Evolutionary conservation across 1,139 yeast genomes (phyloP).

Genomic region (Zygosaccharomyces pseudobailii): DNA sequence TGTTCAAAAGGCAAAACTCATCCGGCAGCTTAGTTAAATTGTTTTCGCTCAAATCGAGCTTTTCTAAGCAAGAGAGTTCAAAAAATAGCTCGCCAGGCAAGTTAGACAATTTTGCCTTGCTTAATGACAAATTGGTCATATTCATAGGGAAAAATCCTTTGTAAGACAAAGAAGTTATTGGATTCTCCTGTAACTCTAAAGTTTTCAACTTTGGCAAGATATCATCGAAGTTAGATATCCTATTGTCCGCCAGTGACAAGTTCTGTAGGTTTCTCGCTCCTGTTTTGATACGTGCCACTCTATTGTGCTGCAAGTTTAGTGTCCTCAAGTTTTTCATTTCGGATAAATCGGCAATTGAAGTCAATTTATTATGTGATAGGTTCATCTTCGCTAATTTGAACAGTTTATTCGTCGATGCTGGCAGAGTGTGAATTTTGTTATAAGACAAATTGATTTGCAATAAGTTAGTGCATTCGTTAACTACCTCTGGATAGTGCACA

Average conservation of each 20-base stretch:
- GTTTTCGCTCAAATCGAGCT: conserved; percentile 72
- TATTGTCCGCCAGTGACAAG: conserved; percentile 71
- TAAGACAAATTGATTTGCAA: conserved; percentile 76
- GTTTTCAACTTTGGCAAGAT: conserved; percentile 54
- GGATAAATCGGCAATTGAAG: conserved; percentile 44
- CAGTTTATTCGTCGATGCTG: conserved; percentile 58
- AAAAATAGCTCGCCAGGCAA: conserved; percentile 62
- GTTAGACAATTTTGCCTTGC: conserved; percentile 76
- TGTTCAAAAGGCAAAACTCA: conserved; percentile 56
- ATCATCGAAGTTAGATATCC: conserved; percentile 66
- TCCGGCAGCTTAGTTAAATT: conserved; percentile 75
- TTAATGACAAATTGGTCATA: conserved; percentile 68
- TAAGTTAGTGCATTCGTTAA: conserved; percentile 58
- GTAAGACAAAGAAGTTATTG: conserved; percentile 70
- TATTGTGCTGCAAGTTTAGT: conserved; percentile 74
- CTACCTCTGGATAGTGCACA: conserved; percentile 59
- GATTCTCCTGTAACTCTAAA: conserved; percentile 63
- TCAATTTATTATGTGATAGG: conserved; percentile 67
- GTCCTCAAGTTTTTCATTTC: conserved; percentile 57
- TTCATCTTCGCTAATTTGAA: conserved; percentile 61
- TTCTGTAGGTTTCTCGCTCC: conserved; percentile 65
- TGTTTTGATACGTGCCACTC: conserved; percentile 58
- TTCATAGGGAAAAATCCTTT: conserved; percentile 52
- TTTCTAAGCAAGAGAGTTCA: conserved; percentile 64
- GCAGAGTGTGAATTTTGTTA: conserved; percentile 60